Evolutionary conservation across 768 basidiomycete genomes (phyloP).

Genomic region (Suillus sp.): DNA sequence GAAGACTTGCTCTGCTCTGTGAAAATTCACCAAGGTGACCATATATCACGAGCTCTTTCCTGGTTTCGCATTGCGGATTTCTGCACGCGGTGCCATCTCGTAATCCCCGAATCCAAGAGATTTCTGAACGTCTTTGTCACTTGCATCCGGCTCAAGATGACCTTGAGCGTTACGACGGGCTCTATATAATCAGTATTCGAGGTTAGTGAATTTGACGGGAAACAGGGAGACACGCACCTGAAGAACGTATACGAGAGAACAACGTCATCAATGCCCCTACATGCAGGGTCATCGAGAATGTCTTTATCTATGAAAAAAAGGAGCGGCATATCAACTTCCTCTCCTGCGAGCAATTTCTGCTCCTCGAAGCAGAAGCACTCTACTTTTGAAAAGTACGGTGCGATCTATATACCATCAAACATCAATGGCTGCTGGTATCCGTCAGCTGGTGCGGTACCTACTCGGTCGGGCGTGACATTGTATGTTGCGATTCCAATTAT

Average conservation of each 20-base stretch:
- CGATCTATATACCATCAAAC: conserved; percentile 57
- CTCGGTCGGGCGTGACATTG: conserved; percentile 97
- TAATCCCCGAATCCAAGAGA: conserved; percentile 77
- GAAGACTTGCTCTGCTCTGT: neutral
- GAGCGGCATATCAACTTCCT: conserved; percentile 97
- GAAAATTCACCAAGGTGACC: neutral
- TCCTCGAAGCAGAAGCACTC: conserved; percentile 99
- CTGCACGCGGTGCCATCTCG: conserved; percentile 45
- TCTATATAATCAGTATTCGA: conserved; percentile 40
- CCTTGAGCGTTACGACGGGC: conserved; percentile 85
- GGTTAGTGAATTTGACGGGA: neutral
- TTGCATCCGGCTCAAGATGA: conserved; percentile 89
- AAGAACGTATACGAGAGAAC: conserved; percentile 98
- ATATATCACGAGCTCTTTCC: conserved; percentile 2
- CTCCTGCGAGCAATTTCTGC: conserved; percentile 89
- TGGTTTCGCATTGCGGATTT: conserved; percentile 26
- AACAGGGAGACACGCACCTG: conserved; percentile 53
- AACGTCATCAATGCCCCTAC: conserved; percentile 85
- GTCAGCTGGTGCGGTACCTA: conserved; percentile 39
- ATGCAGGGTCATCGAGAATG: conserved; percentile 88
- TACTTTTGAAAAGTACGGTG: conserved; percentile 98
- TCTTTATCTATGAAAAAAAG: conserved; percentile 99
- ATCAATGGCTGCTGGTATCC: neutral
- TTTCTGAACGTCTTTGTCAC: conserved; percentile 73
- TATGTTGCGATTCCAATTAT: conserved; percentile 99